Base-by-base conservation (phyloP, 805 yeast species). In the Saturnispora ahearnii region DNA sequence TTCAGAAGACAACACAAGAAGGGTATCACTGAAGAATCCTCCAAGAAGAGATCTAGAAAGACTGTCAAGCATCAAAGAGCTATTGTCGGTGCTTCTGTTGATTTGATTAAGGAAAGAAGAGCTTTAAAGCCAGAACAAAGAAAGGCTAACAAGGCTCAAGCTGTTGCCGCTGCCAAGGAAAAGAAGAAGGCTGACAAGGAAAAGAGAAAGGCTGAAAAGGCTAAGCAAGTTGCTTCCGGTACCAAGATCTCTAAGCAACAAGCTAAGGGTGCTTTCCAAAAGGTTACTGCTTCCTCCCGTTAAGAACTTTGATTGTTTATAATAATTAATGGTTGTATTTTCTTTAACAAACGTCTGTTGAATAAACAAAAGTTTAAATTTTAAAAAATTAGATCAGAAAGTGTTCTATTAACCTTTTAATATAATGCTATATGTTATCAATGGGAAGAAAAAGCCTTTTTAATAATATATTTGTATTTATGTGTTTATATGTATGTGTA, bases 1-100 rank as follows among this genome's bases (percentile, higher is more conserved):
- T 93, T 79, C 91, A 91, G 99, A 84, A 87, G 96, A 79, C 96
- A 91, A 80, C 98, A 93, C 95, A 89, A 88, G 86, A 93, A 93
- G 81, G 99, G 99, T 81, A 82, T 91, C 73, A 83, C 96, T 70
- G 99, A 93, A 82, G 99, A 93, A 81, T 87, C 86, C 65, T 66
- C 95, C 74, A 93, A 88, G 86, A 95, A 87, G 85, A 87, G 96
- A 79, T 63, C 93, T 65, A 91, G 96, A 83, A 90, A 88, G 84
- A 73, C 96, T 69, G 95, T 90, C 76, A 93, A 93, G 86, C 82
- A 86, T 76, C 97, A 90, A 81, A 93, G 99, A 84, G 96, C 96
- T 61, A 84, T 93, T 72, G 98, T 91, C 63, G 99, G 99, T 83
- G 99, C 98, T 72, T 87, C 99, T 69, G 80, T 93, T 67, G 99